Base-by-base conservation (phyloP, 306 rosid genomes). In the Vicia villosa region DNA sequence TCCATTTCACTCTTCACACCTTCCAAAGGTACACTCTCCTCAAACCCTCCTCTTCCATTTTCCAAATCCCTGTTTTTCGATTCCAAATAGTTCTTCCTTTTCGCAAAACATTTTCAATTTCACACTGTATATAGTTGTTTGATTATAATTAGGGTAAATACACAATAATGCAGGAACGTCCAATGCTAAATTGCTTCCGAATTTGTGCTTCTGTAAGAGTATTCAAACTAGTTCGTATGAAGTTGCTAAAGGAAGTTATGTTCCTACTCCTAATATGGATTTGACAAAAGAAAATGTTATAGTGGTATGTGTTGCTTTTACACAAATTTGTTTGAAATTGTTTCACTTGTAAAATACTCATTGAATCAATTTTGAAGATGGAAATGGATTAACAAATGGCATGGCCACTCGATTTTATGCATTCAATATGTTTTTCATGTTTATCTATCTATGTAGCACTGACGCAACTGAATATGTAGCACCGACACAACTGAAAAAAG, bases 231-330 rank as follows among this genome's bases (percentile, higher is more conserved):
- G 45, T 42, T 77, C 96, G 4, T 94, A 88, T 63, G 87, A 90
- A 79, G 86, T 82, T 79, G 86, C 91, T 58, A 86, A 84, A 47
- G 95, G 88, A 69, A 94, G 98, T 83, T 90, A 87, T 46, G 79
- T 85, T 58, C 92, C 91, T 47, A 52, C 83, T 58, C 89, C 90
- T 24, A 47, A 79, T 32, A 16, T 68, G 15, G 73, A 77, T 1
- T 74, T 74, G 61, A 38, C 69, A 30, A 74, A 78, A 67, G 91
- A 76, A 61, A 88, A 60, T 34, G 81, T 78, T 38, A 41, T 46
- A 4, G 62, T 80, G 88, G 97, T 90, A 83, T 15, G 7, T 46
- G 10, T 50, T 62, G 17, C 16, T 43, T 46, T 62, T 40, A 12
- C 50, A 8, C 19, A n/a, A 16, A 2, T 46, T 46, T 46, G 16